These are phyloP conservation scores for Kwoniella heveanensis DNA, from an alignment of 768 basidiomycete genomes.

Conservation along the genomic window DNA sequence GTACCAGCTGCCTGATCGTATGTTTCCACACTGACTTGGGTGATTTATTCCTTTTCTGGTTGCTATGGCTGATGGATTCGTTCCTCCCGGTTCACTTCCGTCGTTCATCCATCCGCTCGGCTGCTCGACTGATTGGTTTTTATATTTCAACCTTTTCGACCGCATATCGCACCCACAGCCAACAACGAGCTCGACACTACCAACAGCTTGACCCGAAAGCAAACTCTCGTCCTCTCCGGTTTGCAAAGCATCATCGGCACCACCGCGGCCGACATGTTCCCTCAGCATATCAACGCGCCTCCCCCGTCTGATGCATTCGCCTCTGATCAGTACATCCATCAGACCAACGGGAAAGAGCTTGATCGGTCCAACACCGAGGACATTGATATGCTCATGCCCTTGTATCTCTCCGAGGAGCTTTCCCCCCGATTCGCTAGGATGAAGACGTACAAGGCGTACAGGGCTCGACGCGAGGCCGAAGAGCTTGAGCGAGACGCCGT, in stretches of 20 bases:
- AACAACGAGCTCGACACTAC: constrained; percentile 20
- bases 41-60: not conserved
- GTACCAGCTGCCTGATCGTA: constrained; percentile 16
- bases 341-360: not conserved
- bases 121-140: too few relatives aligned
- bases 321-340: constrained; percentile 33
- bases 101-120: too few relatives aligned
- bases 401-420: constrained; percentile 52
- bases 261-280: constrained; percentile 18
- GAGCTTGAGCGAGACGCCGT: constrained; percentile 24
- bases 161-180: too few relatives aligned
- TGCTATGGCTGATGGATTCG: not conserved
- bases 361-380: constrained; percentile 13
- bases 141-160: too few relatives aligned
- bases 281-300: constrained; percentile 23
- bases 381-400: constrained; percentile 48
- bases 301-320: constrained; percentile 20
- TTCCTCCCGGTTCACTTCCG: not conserved
- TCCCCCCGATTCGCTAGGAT: constrained; percentile 50
- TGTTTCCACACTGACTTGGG: not conserved
- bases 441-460: constrained; percentile 45
- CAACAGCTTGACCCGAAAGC: constrained; percentile 13
- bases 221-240: constrained; percentile 13
- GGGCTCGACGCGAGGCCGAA: constrained; percentile 34
- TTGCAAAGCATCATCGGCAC: constrained; percentile 13